These are phyloP conservation scores for Trichosporon ovoides DNA, from an alignment of 1,284 basidiomycete genomes.

Conservation along the genomic window DNA sequence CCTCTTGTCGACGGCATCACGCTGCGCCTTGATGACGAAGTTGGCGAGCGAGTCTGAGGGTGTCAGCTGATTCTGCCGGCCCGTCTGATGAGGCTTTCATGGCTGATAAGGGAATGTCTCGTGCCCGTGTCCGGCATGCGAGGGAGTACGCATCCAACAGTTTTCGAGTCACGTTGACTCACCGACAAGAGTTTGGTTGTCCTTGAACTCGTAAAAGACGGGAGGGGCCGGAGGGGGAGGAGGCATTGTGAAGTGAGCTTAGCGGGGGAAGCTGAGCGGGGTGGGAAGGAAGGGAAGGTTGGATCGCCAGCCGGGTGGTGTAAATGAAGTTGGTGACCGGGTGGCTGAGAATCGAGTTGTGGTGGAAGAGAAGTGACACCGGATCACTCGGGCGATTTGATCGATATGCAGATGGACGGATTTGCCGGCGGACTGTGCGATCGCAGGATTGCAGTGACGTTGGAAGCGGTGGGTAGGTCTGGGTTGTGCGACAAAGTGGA, in stretches of 20 bases:
- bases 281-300: background rate
- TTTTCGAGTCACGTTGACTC: conserved; percentile 13
- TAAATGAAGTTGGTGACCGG: too few relatives aligned
- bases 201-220: conserved; percentile 69
- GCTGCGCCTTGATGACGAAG: conserved; percentile 87
- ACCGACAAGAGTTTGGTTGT: conserved; percentile 56
- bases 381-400: too few relatives aligned
- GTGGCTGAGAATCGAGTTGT: background rate
- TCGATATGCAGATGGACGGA: too few relatives aligned
- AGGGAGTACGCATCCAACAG: too few relatives aligned
- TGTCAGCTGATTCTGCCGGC: background rate
- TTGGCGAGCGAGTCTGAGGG: conserved; percentile 63
- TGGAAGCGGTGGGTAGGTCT: background rate
- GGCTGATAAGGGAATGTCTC: background rate
- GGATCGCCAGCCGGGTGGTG: background rate
- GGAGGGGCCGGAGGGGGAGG: conserved; percentile 55
- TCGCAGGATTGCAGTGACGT: too few relatives aligned
- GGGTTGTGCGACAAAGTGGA: background rate
- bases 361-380: background rate
- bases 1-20: conserved; percentile 84
- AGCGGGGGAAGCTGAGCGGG: background rate
- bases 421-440: background rate
- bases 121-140: too few relatives aligned
- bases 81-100: background rate
- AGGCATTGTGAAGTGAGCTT: conserved; percentile 42